These are phyloP conservation scores for Nigrospora sphaerica DNA, from an alignment of 2,329 filamentous ascomycete genomes.

Conservation along the genomic window DNA sequence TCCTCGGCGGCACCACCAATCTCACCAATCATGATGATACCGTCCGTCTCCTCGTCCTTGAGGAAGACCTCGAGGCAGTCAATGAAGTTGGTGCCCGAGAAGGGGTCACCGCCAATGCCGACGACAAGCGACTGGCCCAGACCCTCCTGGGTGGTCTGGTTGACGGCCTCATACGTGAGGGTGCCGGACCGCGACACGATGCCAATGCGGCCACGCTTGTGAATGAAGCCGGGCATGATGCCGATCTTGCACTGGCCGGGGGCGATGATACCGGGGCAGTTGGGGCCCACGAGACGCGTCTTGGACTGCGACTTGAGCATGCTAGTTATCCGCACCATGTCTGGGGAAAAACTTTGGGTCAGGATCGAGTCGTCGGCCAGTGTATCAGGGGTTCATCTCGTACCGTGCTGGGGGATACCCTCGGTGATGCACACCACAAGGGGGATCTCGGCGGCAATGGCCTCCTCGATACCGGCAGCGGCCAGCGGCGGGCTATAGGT, in stretches of 20 bases:
- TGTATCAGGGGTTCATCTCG: neutral
- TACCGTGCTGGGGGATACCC: conserved; percentile 95
- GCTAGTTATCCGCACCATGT: conserved; percentile 98
- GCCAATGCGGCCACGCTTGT: conserved; percentile 97
- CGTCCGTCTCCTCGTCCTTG: conserved; percentile 91
- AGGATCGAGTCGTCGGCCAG: conserved; percentile 3
- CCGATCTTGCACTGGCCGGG: conserved; percentile 98
- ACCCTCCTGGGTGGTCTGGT: conserved; percentile 96
- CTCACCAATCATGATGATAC: conserved; percentile 99
- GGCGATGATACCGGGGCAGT: conserved; percentile 96
- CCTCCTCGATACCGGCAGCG: conserved; percentile 93
- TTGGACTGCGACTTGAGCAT: conserved; percentile 97
- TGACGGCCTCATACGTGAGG: conserved; percentile 98
- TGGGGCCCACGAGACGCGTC: conserved; percentile 92
- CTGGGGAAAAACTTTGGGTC: conserved; percentile 33
- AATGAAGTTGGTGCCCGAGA: conserved; percentile 99
- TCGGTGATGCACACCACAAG: conserved; percentile 97
- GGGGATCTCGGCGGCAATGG: conserved; percentile 84
- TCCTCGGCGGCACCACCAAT: conserved; percentile 97
- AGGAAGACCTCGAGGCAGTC: conserved; percentile 98
- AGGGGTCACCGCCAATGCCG: conserved; percentile 96
- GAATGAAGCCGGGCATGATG: conserved; percentile 99
- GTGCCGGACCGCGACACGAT: conserved; percentile 98
- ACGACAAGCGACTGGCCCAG: conserved; percentile 97
- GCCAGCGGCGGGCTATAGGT: conserved; percentile 71